Evolutionary conservation across 352 stramenopile genomes (phyloP).

Genomic region (Pythium folliculosum): DNA sequence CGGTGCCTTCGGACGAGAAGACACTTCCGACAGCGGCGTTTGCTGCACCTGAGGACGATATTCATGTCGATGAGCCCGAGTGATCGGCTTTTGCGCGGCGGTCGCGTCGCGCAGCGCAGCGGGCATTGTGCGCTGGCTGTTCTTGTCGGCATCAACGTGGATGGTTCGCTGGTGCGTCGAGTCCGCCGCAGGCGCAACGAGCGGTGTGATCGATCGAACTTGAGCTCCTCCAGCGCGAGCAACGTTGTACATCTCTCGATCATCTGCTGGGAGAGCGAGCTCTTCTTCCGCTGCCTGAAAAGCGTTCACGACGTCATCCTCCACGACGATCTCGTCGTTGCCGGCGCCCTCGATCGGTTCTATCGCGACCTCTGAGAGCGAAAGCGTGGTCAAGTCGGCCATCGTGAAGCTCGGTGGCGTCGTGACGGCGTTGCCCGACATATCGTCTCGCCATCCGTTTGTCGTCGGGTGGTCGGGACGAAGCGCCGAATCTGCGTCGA

Average conservation of each 20-base stretch:
- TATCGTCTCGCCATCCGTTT: neutral
- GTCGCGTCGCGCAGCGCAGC: neutral
- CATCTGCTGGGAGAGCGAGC: neutral
- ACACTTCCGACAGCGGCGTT: neutral
- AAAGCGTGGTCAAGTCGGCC: neutral
- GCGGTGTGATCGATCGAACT: neutral
- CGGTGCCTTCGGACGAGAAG: neutral
- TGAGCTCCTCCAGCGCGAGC: neutral
- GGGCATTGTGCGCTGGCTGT: neutral
- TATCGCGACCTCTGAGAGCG: neutral
- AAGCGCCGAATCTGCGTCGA: neutral
- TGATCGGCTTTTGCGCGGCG: neutral
- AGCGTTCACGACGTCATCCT: neutral
- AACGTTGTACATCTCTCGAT: neutral
- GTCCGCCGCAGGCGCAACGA: neutral
- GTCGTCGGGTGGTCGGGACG: neutral
- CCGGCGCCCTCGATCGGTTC: neutral
- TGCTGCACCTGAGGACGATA: neutral
- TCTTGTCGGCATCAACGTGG: neutral
- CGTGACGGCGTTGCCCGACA: neutral
- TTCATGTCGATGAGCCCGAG: neutral
- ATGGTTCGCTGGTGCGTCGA: neutral
- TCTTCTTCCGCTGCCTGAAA: neutral
- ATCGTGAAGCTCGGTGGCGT: conserved; percentile 8
- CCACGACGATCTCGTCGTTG: neutral